phyloP scores from a whole-genome alignment of 106 monocot genomes.

The Gastrodia elata region DNA sequence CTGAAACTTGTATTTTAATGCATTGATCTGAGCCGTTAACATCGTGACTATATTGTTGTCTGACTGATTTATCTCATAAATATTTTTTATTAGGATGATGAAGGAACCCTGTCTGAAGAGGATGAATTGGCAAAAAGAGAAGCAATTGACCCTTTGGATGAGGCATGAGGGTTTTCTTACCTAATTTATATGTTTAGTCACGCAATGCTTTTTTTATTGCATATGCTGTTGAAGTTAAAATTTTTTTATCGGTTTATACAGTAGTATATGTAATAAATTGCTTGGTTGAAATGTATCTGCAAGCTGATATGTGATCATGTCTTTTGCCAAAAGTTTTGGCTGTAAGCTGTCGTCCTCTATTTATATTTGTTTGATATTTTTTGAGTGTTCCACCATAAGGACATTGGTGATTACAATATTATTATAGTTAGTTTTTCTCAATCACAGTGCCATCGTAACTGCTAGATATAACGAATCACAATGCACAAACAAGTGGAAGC shows the following conservation, averaged over 20 bases:
- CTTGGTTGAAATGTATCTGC: too few species aligned
- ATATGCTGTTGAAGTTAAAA: neutral
- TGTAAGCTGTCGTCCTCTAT: neutral
- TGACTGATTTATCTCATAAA: neutral
- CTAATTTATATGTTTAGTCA: neutral
- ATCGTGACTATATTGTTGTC: neutral
- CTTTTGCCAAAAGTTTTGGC: neutral
- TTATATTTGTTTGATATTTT: neutral
- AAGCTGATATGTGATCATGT: neutral
- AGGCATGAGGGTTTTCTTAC: slow-evolving; percentile 35
- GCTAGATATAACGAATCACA: neutral
- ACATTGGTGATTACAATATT: neutral
- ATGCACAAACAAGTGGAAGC: neutral
- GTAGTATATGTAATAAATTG: neutral
- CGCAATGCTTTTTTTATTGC: neutral
- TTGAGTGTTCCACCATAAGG: neutral
- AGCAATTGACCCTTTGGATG: slow-evolving; percentile 33
- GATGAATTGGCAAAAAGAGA: slow-evolving; percentile 82
- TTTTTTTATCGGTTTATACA: neutral
- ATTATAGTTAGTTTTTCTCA: neutral
- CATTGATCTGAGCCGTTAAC: neutral
- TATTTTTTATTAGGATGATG: slow-evolving; percentile 67
- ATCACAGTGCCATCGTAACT: neutral
- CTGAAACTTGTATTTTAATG: neutral
- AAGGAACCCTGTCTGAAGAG: slow-evolving; percentile 80